These are phyloP conservation scores for Russula abietina DNA, from an alignment of 768 basidiomycete genomes.

Conservation along the genomic window DNA sequence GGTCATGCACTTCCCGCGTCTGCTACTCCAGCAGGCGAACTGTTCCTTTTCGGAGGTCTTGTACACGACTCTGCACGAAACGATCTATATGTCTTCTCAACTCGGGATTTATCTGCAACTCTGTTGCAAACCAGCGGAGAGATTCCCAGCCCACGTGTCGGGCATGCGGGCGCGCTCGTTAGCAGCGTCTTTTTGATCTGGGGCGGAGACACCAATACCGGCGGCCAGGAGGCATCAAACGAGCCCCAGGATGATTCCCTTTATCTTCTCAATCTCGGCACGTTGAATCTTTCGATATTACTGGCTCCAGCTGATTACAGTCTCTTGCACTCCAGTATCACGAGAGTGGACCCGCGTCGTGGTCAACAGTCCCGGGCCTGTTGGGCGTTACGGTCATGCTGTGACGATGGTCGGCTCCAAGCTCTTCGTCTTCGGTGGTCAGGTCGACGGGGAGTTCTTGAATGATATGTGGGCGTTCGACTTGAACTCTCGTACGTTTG, in stretches of 20 bases:
- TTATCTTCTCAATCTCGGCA: constrained; percentile 91
- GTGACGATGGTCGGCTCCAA: constrained; percentile 87
- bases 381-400: constrained; percentile 92
- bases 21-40: constrained; percentile 75
- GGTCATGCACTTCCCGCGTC: constrained; percentile 86
- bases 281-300: constrained; percentile 31
- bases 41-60: constrained; percentile 95
- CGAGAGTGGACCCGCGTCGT: constrained; percentile 92
- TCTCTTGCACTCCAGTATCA: constrained; percentile 49
- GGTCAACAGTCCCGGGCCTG: constrained; percentile 69
- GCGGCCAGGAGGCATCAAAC: constrained; percentile 48
- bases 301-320: not conserved
- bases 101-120: constrained; percentile 69
- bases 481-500: constrained; percentile 76
- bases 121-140: constrained; percentile 86
- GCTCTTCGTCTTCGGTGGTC: constrained; percentile 95
- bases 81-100: constrained; percentile 88
- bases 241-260: constrained; percentile 89
- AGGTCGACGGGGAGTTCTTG: constrained; percentile 89
- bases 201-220: constrained; percentile 95
- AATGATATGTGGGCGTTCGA: constrained; percentile 97
- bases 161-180: constrained; percentile 92
- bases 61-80: constrained; percentile 86
- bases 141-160: constrained; percentile 84
- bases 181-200: constrained; percentile 95